Evolutionary conservation across 495 filamentous ascomycete genomes (phyloP).

Genomic region (Corynascus novoguineensis): DNA sequence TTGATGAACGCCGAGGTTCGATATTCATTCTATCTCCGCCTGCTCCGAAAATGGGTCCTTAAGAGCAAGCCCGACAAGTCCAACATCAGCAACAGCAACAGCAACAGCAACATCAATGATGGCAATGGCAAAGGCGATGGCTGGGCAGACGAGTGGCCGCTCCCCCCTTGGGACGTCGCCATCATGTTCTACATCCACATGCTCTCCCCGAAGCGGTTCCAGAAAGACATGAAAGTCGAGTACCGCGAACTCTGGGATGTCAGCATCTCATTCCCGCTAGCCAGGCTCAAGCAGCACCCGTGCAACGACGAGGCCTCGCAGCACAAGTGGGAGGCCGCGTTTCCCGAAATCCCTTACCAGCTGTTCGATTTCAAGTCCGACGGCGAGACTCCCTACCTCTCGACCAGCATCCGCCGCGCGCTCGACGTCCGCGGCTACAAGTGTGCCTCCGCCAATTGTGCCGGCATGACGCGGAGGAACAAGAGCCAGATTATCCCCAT

Average conservation of each 20-base stretch:
- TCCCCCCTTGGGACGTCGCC: not conserved
- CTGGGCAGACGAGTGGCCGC: not conserved
- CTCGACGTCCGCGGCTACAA: slow-evolving; percentile 1
- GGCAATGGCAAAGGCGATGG: too few relatives aligned
- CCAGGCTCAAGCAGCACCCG: not conserved
- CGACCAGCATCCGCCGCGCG: not conserved
- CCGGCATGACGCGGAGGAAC: not conserved
- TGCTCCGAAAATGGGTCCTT: not conserved
- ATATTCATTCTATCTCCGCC: not conserved
- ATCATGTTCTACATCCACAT: slow-evolving; percentile 3
- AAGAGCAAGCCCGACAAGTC: not conserved
- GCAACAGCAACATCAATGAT: too few relatives aligned
- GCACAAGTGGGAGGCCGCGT: not conserved
- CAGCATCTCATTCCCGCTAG: not conserved
- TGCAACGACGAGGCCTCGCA: not conserved
- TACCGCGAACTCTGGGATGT: not conserved
- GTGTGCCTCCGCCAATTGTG: not conserved
- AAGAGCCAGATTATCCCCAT: not conserved
- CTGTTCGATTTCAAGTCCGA: not conserved
- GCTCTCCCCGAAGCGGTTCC: not conserved
- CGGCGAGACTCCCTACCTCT: not conserved
- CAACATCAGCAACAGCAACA: too few relatives aligned
- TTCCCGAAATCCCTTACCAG: not conserved
- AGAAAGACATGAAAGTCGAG: not conserved
- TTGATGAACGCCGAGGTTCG: slow-evolving; percentile 2